These are phyloP conservation scores for Tetrahymena elliotti DNA, from an alignment of 73 alveolate genomes.

Conservation along the genomic window DNA sequence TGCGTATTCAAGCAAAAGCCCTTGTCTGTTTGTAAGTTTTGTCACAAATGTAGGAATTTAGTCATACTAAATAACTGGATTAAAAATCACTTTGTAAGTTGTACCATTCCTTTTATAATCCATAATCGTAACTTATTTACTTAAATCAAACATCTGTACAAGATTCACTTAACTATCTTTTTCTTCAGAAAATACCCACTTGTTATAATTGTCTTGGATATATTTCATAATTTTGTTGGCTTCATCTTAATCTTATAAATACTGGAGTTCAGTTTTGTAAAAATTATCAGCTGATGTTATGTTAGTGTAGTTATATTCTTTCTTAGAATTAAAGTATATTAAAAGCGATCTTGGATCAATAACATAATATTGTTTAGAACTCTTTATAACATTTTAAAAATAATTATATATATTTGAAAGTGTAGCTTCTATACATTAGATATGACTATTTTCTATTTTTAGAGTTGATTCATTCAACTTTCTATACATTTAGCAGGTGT, in stretches of 20 bases:
- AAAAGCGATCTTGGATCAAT: background rate
- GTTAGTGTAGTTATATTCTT: background rate
- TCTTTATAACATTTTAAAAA: background rate
- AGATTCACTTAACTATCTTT: background rate
- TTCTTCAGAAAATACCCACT: background rate
- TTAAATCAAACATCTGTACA: background rate
- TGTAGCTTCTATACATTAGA: background rate
- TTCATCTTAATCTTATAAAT: background rate
- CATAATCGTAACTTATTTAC: background rate
- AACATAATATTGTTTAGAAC: background rate
- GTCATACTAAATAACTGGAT: background rate
- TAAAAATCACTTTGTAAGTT: background rate
- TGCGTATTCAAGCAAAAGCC: background rate
- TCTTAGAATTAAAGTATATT: background rate
- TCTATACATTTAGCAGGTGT: background rate
- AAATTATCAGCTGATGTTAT: background rate
- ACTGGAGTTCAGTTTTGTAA: background rate
- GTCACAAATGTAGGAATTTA: background rate
- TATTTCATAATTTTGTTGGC: background rate
- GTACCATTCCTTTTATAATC: background rate
- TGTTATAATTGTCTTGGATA: background rate
- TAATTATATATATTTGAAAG: background rate
- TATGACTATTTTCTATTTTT: background rate
- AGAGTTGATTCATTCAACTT: background rate
- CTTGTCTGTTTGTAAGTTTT: background rate